Base-by-base conservation (phyloP, 306 rosid genomes). In the Sophora flavescens region DNA sequence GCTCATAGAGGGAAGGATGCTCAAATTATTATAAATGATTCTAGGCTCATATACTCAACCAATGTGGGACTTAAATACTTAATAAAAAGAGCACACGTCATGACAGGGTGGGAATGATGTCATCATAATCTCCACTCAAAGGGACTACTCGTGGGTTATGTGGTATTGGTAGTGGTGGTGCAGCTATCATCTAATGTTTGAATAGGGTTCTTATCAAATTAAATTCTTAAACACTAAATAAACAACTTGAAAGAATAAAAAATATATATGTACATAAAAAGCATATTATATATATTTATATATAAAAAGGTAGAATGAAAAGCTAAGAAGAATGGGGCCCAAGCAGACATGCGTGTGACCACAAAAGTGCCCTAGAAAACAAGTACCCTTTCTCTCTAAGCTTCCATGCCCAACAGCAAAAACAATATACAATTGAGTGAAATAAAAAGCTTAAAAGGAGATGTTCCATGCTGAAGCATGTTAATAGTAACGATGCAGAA, bases 51-150 rank as follows among this genome's bases (percentile, higher is more conserved):
- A n/a, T n/a, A n/a, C n/a, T n/a, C n/a, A n/a, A n/a, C n/a, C n/a
- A n/a, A n/a, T n/a, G n/a, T n/a, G n/a, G n/a, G n/a, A n/a, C n/a
- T n/a, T n/a, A n/a, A n/a, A n/a, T n/a, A n/a, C n/a, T n/a, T n/a
- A n/a, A n/a, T n/a, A n/a, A n/a, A n/a, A 52, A 70, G 70, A 63
- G 68, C 57, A 60, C 83, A 84, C 96, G 98, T 93, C 96, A 93
- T 91, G 97, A 90, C 81, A 86, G 86, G 89, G 96, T 93, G 96
- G 92, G 91, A 83, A 61, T 93, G 97, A 93, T 83, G 93, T 91
- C 97, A 93, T 88, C 81, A 84, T 85, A 58, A 86, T 52, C 79
- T 88, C 91, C 89, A 88, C 93, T 77, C 22, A 83, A 71, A 72
- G 78, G 72, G 45, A 61, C 64, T 69, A 71, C 89, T 80, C 78